These are phyloP conservation scores for Lepidium campestre DNA, from an alignment of 441 rosid species.

Conservation along the genomic window DNA sequence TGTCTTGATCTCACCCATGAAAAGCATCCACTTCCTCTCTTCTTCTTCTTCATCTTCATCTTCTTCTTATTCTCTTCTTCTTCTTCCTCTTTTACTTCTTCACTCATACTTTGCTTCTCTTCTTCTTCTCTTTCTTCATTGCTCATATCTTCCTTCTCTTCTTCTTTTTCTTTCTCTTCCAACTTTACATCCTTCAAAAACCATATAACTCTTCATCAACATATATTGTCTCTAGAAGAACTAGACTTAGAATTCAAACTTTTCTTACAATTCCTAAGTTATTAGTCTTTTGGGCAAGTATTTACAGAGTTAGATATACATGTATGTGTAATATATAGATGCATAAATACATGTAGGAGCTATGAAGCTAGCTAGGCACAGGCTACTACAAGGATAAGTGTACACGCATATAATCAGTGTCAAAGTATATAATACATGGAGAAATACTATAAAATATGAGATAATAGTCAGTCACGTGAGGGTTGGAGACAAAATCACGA, in stretches of 20 bases:
- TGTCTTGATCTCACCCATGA: conserved; percentile 69
- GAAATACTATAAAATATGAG: neutral
- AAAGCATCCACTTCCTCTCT: conserved; percentile 60
- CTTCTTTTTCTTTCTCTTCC: conserved; percentile 36
- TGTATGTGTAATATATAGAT: neutral
- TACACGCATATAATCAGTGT: too few species aligned
- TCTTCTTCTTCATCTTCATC: conserved; percentile 11
- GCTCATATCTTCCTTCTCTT: conserved; percentile 10
- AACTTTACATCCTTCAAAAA: conserved; percentile 33
- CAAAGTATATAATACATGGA: too few species aligned
- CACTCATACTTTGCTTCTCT: conserved; percentile 17
- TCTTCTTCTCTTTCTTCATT: conserved; percentile 13
- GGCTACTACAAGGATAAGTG: too few species aligned
- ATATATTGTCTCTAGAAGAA: neutral
- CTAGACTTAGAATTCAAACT: neutral
- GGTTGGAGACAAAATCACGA: conserved; percentile 8
- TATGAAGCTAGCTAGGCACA: neutral
- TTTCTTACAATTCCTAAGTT: neutral
- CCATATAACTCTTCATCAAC: neutral
- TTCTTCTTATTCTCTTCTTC: conserved; percentile 26
- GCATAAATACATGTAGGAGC: neutral
- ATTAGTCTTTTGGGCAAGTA: neutral
- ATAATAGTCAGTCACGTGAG: conserved; percentile 11
- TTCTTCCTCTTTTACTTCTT: conserved; percentile 22
- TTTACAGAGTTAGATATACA: neutral